Conservation (phyloP, 768 basidiomycete species). For the Rickenella mellea region DNA sequence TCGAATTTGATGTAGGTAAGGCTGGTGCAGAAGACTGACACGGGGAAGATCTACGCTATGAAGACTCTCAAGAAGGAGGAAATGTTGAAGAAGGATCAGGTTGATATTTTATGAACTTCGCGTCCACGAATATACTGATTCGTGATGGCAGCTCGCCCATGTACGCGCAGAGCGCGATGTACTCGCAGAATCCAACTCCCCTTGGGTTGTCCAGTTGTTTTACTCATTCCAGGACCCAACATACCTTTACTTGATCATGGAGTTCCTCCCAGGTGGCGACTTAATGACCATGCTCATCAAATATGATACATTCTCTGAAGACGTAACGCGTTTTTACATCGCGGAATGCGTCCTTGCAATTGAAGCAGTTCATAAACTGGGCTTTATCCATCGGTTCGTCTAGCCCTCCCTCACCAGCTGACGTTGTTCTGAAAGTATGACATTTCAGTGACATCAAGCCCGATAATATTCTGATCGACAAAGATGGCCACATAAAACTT, state of each 20-base stretch:
- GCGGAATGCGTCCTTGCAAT: conserved; percentile 98
- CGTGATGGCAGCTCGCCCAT: conserved; percentile 71
- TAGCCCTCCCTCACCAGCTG: conserved; percentile 1
- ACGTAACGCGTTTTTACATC: conserved; percentile 96
- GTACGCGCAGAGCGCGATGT: conserved; percentile 97
- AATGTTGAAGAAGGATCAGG: conserved; percentile 99
- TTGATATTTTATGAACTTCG: conserved; percentile 21
- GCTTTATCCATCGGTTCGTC: conserved; percentile 90
- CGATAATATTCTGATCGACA: conserved; percentile 97
- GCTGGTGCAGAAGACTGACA: conserved; percentile 92
- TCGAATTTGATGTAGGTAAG: conserved; percentile 48
- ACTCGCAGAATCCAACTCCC: conserved; percentile 88
- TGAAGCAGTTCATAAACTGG: conserved; percentile 93
- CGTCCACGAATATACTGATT: background rate
- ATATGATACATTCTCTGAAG: conserved; percentile 97
- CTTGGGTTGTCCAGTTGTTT: conserved; percentile 94
- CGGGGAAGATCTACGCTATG: conserved; percentile 98
- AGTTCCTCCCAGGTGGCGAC: conserved; percentile 96
- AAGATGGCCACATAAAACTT: conserved; percentile 93
- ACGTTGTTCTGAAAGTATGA: conserved; percentile 2
- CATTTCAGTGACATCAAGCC: conserved; percentile 88
- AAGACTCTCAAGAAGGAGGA: conserved; percentile 95
- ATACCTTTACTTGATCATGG: conserved; percentile 96
- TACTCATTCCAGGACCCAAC: conserved; percentile 97
- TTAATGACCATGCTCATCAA: conserved; percentile 99